Base-by-base conservation (phyloP, 2,329 filamentous ascomycete genomes). In the Exophiala viscosa region DNA sequence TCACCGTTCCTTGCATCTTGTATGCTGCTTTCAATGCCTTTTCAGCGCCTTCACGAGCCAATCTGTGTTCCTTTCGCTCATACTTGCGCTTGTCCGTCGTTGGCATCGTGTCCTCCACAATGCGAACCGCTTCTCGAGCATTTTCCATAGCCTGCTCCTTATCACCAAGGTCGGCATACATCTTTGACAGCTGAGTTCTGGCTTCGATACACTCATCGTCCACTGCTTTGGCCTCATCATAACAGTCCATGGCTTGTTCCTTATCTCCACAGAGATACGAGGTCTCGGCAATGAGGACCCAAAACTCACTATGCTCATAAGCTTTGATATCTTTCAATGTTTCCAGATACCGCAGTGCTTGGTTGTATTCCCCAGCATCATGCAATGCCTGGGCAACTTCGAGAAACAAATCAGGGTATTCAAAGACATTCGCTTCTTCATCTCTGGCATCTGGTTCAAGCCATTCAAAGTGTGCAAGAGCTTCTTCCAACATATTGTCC, bases 391-490 rank as follows among this genome's bases (percentile, higher is more conserved):
- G 79, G 6, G 80, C 85, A 20, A 80, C 79, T 58, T 95, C 86
- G 56, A 86, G 82, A 60, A 92, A 86, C n/a, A 96, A 78, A 67
- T 95, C 87, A 11, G 84, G 82, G 62, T 88, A 90, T 50, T 88
- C 82, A 47, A 77, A 76, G 6, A 89, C 75, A 31, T 67, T 77
- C 47, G 67, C 76, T 65, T 69, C 70, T 68, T 74, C 68, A 48
- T 68, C 72, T 57, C 67, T 71, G 42, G 85, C 79, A 5, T 81
- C 76, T 1, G 87, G 84, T 45, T 88, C 81, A 23, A 96, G 76
- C 73, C 85, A 84, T 54, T 81, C 73, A 51, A 92, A 76, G 64
- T 92, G 88, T 58, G 72, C 86, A 72, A 88, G 76, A 14, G 89
- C 90, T 73, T 97, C 92, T 11, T 82, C 73, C 17, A 76, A 69